Conservation (phyloP, 169 alveolate genomes). For the Plasmodium cynomolgi region DNA sequence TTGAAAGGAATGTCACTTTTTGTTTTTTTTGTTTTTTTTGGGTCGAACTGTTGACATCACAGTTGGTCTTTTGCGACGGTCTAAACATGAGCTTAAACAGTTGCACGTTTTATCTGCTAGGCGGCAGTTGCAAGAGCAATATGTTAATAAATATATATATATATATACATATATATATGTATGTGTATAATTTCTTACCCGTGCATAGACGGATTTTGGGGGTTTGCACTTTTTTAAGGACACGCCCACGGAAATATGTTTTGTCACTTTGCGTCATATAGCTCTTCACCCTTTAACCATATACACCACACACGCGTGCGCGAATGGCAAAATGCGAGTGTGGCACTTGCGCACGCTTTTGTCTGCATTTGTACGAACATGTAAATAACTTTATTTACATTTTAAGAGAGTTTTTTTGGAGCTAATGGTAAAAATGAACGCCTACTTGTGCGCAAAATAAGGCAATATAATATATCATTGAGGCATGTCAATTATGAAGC, state of each 20-base stretch:
- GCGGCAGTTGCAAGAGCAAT: background rate
- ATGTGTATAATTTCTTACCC: background rate
- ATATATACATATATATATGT: background rate
- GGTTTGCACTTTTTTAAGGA: background rate
- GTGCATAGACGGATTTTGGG: background rate
- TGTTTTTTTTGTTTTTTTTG: background rate
- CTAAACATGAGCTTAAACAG: background rate
- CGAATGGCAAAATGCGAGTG: background rate
- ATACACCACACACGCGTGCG: background rate
- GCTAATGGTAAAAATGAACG: background rate
- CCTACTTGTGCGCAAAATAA: background rate
- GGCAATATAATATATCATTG: background rate
- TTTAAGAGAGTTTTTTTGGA: background rate
- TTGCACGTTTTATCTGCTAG: slow-evolving; percentile 7
- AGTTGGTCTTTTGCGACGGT: background rate
- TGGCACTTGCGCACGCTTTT: background rate
- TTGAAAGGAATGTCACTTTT: background rate
- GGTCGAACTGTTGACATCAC: background rate
- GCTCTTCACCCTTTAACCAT: background rate
- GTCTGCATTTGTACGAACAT: background rate
- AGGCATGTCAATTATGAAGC: background rate
- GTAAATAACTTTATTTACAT: background rate
- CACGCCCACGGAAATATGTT: background rate
- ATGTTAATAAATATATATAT: background rate
- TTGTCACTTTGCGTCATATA: background rate